These are phyloP conservation scores for Pseudozyma tsukubaensis DNA, from an alignment of 1,284 basidiomycete species.

Conservation along the genomic window DNA sequence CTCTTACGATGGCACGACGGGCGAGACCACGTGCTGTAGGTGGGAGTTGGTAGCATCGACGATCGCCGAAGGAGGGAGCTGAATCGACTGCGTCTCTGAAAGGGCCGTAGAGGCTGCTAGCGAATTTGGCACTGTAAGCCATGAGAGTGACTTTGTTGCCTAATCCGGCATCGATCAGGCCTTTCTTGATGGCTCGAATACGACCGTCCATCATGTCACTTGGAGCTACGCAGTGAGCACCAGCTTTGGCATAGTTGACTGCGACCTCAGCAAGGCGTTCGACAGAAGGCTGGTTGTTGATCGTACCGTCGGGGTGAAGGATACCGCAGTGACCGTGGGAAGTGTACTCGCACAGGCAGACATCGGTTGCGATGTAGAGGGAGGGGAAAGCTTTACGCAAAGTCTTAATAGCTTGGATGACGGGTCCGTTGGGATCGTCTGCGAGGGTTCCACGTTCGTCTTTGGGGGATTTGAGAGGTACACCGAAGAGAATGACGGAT, in stretches of 20 bases:
- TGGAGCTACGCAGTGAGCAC: slow-evolving; percentile 96
- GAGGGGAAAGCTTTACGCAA: slow-evolving; percentile 81
- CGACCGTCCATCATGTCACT: slow-evolving; percentile 99
- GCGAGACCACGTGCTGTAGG: slow-evolving; percentile 89
- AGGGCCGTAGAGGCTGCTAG: slow-evolving; percentile 94
- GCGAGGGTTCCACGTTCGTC: slow-evolving; percentile 86
- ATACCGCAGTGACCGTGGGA: slow-evolving; percentile 97
- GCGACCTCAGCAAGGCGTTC: slow-evolving; percentile 90
- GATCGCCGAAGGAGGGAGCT: slow-evolving; percentile 90
- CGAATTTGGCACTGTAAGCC: slow-evolving; percentile 99
- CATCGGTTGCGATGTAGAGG: slow-evolving; percentile 83
- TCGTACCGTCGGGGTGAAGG: slow-evolving; percentile 79
- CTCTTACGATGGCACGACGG: slow-evolving; percentile 88
- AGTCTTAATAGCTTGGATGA: slow-evolving; percentile 87
- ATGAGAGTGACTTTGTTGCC: slow-evolving; percentile 81
- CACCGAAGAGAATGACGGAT: slow-evolving; percentile 96
- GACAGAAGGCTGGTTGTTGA: slow-evolving; percentile 73
- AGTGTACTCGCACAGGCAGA: slow-evolving; percentile 99
- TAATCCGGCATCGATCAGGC: slow-evolving; percentile 84
- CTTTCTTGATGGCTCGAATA: slow-evolving; percentile 87
- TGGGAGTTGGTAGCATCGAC: slow-evolving; percentile 97
- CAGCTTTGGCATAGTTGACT: slow-evolving; percentile 89
- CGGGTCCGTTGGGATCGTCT: slow-evolving; percentile 89
- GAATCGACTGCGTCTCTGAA: slow-evolving; percentile 98
- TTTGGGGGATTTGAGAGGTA: slow-evolving; percentile 87